phyloP scores from a whole-genome alignment of 306 rosid genomes.

The Vigna angularis region DNA sequence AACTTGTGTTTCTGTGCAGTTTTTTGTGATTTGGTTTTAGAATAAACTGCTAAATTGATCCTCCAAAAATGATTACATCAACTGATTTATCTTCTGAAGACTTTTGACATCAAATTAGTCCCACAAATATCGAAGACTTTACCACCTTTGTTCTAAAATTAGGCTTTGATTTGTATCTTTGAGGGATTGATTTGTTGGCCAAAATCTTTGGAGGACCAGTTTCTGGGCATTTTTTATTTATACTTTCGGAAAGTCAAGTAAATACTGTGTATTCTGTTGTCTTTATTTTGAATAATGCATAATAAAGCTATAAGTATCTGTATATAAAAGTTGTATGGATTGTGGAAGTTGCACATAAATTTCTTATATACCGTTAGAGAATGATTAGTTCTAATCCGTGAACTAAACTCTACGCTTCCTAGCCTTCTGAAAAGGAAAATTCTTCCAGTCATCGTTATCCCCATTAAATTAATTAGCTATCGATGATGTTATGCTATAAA shows the following conservation, averaged over 20 bases:
- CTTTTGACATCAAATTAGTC: background rate
- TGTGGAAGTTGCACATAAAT: constrained; percentile 16
- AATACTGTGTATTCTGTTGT: constrained; percentile 2
- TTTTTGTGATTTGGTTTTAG: constrained; percentile 23
- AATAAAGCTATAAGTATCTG: background rate
- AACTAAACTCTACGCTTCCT: constrained; percentile 3
- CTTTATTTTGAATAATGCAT: constrained; percentile 3
- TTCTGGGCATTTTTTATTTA: background rate
- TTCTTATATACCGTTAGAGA: constrained; percentile 1
- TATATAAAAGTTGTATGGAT: constrained; percentile 10
- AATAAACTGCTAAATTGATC: constrained; percentile 1
- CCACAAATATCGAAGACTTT: background rate
- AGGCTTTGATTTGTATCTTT: background rate
- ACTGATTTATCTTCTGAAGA: constrained; percentile 2
- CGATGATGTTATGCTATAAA: background rate
- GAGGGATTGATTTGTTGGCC: constrained; percentile 17
- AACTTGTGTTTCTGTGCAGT: constrained; percentile 8
- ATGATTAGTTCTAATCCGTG: constrained; percentile 1
- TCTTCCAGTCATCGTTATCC: background rate
- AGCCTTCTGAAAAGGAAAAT: constrained; percentile 12
- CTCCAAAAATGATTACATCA: constrained; percentile 3
- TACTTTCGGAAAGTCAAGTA: constrained; percentile 3
- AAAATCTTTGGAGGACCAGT: background rate
- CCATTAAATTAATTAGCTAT: background rate
- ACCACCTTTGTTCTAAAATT: background rate